A percentile compares a stretch with the other conserved stretches of the same genome.
Evolutionary conservation across 768 basidiomycete species (phyloP).

Genomic region (Mrakia gelida): DNA sequence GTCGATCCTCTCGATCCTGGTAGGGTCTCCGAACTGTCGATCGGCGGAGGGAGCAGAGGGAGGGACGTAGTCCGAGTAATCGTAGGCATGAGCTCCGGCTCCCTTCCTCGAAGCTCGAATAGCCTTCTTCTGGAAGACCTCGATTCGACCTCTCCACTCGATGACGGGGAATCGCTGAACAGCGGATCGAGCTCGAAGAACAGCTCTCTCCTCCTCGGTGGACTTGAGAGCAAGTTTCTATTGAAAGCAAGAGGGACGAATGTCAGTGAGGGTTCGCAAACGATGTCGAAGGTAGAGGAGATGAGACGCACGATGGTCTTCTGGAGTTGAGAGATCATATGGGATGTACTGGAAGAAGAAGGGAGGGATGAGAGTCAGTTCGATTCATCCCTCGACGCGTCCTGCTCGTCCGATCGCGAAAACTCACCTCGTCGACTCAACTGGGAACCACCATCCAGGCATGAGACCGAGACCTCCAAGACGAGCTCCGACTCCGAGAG

Average conservation of each 20-base stretch:
- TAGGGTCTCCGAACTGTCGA: constrained; percentile 25
- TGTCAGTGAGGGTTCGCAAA: too few species aligned
- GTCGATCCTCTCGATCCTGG: constrained; percentile 30
- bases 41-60: constrained; percentile 1
- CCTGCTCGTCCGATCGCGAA: too few species aligned
- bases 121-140: constrained; percentile 86
- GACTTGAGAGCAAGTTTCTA: constrained; percentile 83
- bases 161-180: constrained; percentile 95
- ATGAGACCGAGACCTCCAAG: constrained; percentile 91
- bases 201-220: constrained; percentile 80
- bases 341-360: constrained; percentile 53
- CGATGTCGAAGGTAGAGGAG: not conserved
- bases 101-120: constrained; percentile 49
- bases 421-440: constrained; percentile 61
- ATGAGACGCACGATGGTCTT: constrained; percentile 61
- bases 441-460: constrained; percentile 99
- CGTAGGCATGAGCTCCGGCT: constrained; percentile 30
- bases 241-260: not conserved
- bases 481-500: constrained; percentile 88
- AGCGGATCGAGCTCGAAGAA: constrained; percentile 87
- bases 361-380: not conserved
- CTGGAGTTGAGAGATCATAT: constrained; percentile 89
- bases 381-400: not conserved
- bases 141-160: constrained; percentile 88
- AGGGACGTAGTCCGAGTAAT: constrained; percentile 32